A percentile compares a stretch with the other conserved stretches of the same genome.
phyloP scores from a whole-genome alignment of 1,284 basidiomycete species.

The Sphaerobolus stellatus region DNA sequence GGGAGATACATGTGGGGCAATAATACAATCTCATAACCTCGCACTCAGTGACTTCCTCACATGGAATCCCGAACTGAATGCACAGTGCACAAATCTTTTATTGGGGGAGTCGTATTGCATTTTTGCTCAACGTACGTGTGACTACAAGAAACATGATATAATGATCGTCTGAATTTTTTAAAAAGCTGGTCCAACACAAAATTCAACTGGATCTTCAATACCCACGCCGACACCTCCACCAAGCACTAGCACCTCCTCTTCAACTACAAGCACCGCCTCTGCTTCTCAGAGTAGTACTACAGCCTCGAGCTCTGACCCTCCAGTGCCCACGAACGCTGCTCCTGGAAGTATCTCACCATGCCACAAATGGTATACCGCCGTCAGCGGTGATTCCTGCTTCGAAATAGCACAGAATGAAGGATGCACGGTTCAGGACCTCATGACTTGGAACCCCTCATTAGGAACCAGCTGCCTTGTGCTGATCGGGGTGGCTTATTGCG shows the following conservation, averaged over 20 bases:
- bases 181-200: too few species aligned
- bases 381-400: neutral
- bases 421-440: neutral
- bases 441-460: neutral
- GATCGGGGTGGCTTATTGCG: neutral
- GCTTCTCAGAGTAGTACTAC: too few species aligned
- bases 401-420: neutral
- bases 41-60: neutral
- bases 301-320: too few species aligned
- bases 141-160: too few species aligned
- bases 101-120: neutral
- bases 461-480: neutral
- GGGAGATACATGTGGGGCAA: neutral
- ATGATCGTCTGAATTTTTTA: too few species aligned
- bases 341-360: neutral
- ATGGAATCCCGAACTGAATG: neutral
- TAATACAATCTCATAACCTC: neutral
- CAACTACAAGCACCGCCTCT: too few species aligned
- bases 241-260: too few species aligned
- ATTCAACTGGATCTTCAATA: too few species aligned
- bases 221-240: neutral
- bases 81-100: neutral
- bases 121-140: too few species aligned
- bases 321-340: neutral
- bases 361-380: neutral